Evolutionary conservation across 768 basidiomycete genomes (phyloP).

Genomic region (Mycena leptocephala): DNA sequence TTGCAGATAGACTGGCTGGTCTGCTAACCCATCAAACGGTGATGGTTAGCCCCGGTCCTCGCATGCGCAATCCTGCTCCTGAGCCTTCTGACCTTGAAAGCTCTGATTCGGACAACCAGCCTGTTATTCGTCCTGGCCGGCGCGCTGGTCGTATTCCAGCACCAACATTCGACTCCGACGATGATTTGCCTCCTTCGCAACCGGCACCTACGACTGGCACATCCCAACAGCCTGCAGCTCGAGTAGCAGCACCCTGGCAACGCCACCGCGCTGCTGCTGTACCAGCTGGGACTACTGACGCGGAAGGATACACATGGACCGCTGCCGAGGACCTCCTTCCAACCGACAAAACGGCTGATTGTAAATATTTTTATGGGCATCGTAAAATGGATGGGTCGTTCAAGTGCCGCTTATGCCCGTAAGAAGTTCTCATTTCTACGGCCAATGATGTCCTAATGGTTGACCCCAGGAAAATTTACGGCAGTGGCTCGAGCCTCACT

Average conservation of each 20-base stretch:
- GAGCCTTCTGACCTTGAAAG: background rate
- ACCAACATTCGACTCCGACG: background rate
- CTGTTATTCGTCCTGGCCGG: background rate
- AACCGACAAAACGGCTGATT: slow-evolving; percentile 3
- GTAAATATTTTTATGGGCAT: background rate
- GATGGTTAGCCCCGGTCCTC: slow-evolving; percentile 10
- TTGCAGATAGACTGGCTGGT: background rate
- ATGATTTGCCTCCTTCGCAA: slow-evolving; percentile 3
- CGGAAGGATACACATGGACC: background rate
- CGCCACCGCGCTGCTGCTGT: background rate
- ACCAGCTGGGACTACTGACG: background rate
- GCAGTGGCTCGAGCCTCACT: background rate
- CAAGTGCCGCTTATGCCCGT: slow-evolving; percentile 5
- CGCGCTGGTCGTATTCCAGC: background rate
- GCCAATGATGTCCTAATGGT: background rate
- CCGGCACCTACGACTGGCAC: background rate
- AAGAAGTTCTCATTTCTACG: background rate
- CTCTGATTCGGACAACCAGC: background rate
- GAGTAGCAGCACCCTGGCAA: slow-evolving; percentile 1
- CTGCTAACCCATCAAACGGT: background rate
- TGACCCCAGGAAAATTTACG: background rate
- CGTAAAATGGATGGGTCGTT: background rate
- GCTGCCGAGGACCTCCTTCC: background rate
- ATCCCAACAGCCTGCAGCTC: background rate
- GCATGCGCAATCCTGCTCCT: background rate